Evolutionary conservation across 176 grass and related monocot species (phyloP), one percentile per base, ranked within the genome.

Genomic region (Carex littledalei): DNA sequence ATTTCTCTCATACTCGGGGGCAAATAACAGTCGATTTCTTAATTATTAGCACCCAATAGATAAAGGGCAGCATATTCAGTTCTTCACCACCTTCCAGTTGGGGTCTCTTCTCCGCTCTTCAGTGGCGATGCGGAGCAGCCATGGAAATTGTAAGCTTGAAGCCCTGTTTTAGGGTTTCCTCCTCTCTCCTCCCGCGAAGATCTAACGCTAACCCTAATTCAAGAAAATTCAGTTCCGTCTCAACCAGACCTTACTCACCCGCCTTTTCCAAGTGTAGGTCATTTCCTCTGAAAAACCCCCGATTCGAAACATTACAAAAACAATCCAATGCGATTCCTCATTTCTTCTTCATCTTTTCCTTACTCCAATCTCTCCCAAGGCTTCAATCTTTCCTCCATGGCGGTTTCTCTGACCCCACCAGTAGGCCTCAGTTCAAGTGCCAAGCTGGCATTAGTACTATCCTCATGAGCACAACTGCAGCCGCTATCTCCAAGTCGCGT

Each of bases 381-480:
- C 12, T 86, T 16, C 89, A 89, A 26, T 78, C 88, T 1, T 88
- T 90, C 21, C 69, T 84, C 24, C 35, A 20, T 56, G 93, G 90
- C 0, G 96, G 94, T 56, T 90, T 92, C 35, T 74, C 87, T 18
- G 89, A 85, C 9, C 85, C 85, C 10, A 78, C 11, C 0, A 66
- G 13, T 12, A 79, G 57, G 4, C 84, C 67, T 18, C 66, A 63
- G 13, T 86, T 82, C 78, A 2, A 87, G 21, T 70, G 90, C 20
- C 85, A 89, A 34, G 71, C 88, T 8, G 84, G 93, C 37, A 95
- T 95, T 52, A 91, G 91, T 78, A 92, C 90, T 69, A 69, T 95
- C 62, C 88, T 98, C 81, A 98, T 98, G 96, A 98, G 96, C 90
- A 98, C 89, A 55, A 98, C 92, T 75, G 95, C 89, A 59, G 92